These are phyloP conservation scores for Boletus rubropictus DNA, from an alignment of 768 basidiomycete genomes.

Conservation along the genomic window DNA sequence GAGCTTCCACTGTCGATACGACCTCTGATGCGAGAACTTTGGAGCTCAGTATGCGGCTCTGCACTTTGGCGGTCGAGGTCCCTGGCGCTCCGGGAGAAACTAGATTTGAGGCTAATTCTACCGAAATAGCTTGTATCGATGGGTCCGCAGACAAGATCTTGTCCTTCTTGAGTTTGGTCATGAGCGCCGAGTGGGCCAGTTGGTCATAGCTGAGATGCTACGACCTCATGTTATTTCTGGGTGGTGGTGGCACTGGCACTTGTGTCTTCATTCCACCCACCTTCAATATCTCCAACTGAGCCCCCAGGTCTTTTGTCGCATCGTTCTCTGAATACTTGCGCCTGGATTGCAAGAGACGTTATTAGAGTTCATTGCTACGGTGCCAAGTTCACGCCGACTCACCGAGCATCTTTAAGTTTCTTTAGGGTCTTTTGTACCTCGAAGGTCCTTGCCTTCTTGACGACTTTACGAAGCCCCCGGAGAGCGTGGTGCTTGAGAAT, in stretches of 20 bases:
- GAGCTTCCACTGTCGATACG: constrained; percentile 41
- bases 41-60: constrained; percentile 69
- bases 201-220: constrained; percentile 56
- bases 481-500: constrained; percentile 62
- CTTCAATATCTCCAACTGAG: constrained; percentile 60
- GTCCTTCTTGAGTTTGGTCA: constrained; percentile 71
- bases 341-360: constrained; percentile 17
- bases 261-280: constrained; percentile 33
- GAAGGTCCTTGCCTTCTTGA: constrained; percentile 76
- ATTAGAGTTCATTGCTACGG: constrained; percentile 2
- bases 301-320: constrained; percentile 47
- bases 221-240: neutral
- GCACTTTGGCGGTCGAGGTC: constrained; percentile 51
- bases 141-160: constrained; percentile 46
- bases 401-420: constrained; percentile 69
- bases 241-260: neutral
- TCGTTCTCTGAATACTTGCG: constrained; percentile 34
- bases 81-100: constrained; percentile 35
- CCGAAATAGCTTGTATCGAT: constrained; percentile 41
- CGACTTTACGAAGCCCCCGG: constrained; percentile 65
- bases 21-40: constrained; percentile 65
- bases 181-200: constrained; percentile 61
- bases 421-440: constrained; percentile 83
- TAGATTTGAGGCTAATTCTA: constrained; percentile 38
- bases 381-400: constrained; percentile 9